Conservation (phyloP, 2,329 filamentous ascomycete species). For the Fusarium hainanense region DNA sequence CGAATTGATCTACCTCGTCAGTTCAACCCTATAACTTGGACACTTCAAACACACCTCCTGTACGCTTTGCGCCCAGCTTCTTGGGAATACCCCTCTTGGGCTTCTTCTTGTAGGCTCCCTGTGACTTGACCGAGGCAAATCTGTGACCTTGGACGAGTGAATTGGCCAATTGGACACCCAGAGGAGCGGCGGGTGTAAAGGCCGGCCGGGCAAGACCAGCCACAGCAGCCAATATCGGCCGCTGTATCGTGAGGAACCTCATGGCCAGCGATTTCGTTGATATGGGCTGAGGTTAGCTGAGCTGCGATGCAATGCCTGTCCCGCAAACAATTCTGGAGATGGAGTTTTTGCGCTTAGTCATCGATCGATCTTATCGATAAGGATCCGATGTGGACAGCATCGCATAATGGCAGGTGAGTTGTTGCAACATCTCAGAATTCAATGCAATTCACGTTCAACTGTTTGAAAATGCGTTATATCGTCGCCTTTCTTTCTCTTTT, state of each 20-base stretch:
- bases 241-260: slow-evolving; percentile 60
- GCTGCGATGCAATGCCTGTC: slow-evolving; percentile 23
- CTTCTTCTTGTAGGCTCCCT: slow-evolving; percentile 74
- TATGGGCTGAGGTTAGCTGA: slow-evolving; percentile 49
- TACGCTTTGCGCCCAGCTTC: slow-evolving; percentile 93
- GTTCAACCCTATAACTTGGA: background rate
- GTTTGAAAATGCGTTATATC: slow-evolving; percentile 48
- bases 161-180: slow-evolving; percentile 51
- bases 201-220: slow-evolving; percentile 46
- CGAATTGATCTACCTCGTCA: slow-evolving; percentile 77
- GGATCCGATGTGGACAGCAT: slow-evolving; percentile 43
- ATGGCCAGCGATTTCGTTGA: slow-evolving; percentile 53
- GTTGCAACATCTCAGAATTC: background rate
- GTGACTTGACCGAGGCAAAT: slow-evolving; percentile 70
- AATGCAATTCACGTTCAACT: background rate
- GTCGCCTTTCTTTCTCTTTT: slow-evolving; percentile 68
- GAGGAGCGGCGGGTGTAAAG: slow-evolving; percentile 35
- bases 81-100: slow-evolving; percentile 74
- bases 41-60: slow-evolving; percentile 72
- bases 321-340: slow-evolving; percentile 34
- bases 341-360: slow-evolving; percentile 49
- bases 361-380: slow-evolving; percentile 46
- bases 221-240: slow-evolving; percentile 58
- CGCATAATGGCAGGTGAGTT: slow-evolving; percentile 11
- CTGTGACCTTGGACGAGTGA: slow-evolving; percentile 61